Conservation (phyloP, 768 basidiomycete genomes). For the Termitomyces heimii region DNA sequence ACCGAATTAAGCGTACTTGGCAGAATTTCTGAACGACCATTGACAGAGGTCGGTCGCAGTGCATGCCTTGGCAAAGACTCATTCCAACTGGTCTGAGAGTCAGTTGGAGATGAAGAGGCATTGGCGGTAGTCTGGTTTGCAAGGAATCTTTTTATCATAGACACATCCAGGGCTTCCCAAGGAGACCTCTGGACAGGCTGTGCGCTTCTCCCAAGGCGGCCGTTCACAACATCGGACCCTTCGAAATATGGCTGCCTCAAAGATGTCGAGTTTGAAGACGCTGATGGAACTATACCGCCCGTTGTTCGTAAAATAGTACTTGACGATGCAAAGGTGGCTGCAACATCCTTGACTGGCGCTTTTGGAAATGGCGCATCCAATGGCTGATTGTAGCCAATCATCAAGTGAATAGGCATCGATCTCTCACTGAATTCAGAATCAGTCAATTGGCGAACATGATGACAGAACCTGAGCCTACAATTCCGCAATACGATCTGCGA, state of each 20-base stretch:
- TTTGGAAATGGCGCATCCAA: conserved; percentile 4
- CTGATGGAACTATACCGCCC: background rate
- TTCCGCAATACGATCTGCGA: conserved; percentile 33
- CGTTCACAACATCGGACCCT: background rate
- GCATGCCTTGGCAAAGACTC: background rate
- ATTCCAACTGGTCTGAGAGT: background rate
- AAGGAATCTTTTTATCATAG: background rate
- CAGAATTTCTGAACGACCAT: background rate
- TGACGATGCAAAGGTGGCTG: conserved; percentile 1
- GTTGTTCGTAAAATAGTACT: conserved; percentile 2
- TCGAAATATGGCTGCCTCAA: background rate
- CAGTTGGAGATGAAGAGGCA: background rate
- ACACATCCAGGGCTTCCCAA: background rate
- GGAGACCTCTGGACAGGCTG: background rate
- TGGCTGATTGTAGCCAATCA: conserved; percentile 3
- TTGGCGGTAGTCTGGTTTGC: background rate
- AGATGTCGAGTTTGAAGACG: background rate
- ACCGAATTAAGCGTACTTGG: background rate
- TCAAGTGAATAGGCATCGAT: conserved; percentile 17
- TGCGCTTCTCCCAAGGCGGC: too few species aligned
- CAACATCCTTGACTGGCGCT: background rate
- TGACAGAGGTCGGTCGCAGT: background rate
- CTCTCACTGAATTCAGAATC: conserved; percentile 19
- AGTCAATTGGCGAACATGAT: conserved; percentile 7
- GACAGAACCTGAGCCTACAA: conserved; percentile 38